Conservation (phyloP, 768 basidiomycete species). For the Pisolithus marmoratus region DNA sequence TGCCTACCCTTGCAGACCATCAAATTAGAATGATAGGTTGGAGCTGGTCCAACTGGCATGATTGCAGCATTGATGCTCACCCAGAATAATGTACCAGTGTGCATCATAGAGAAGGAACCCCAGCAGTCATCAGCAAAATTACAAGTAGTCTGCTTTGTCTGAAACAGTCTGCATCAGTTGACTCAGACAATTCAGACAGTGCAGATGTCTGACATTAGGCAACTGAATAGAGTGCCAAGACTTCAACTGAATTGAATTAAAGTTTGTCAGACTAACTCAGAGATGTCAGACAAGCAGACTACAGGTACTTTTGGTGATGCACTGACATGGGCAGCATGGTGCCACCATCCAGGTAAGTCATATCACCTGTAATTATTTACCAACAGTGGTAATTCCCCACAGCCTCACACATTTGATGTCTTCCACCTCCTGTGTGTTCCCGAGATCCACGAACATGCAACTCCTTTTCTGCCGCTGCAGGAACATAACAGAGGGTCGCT, state of each 20-base stretch:
- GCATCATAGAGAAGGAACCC: conserved; percentile 14
- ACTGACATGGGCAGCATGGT: conserved; percentile 4
- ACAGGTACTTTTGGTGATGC: too few species aligned
- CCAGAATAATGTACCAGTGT: conserved; percentile 18
- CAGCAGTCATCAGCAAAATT: too few species aligned
- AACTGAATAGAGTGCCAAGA: too few species aligned
- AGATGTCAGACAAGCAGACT: too few species aligned
- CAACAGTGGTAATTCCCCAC: background rate
- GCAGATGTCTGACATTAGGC: too few species aligned
- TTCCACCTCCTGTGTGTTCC: conserved; percentile 36
- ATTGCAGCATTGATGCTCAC: conserved; percentile 20
- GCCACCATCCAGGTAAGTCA: conserved; percentile 1
- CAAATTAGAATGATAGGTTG: conserved; percentile 4
- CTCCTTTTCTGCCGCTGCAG: conserved; percentile 20
- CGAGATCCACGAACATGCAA: conserved; percentile 31
- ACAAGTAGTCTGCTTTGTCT: too few species aligned
- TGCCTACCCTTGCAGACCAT: too few species aligned
- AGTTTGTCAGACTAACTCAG: too few species aligned
- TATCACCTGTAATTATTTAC: background rate
- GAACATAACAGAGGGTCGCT: conserved; percentile 28
- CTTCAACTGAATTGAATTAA: too few species aligned
- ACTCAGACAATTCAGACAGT: too few species aligned
- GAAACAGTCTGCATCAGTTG: too few species aligned
- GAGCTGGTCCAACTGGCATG: conserved; percentile 18
- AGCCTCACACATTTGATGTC: conserved; percentile 43